Evolutionary conservation across 768 basidiomycete species (phyloP).

Genomic region (Tulasnella sp.): DNA sequence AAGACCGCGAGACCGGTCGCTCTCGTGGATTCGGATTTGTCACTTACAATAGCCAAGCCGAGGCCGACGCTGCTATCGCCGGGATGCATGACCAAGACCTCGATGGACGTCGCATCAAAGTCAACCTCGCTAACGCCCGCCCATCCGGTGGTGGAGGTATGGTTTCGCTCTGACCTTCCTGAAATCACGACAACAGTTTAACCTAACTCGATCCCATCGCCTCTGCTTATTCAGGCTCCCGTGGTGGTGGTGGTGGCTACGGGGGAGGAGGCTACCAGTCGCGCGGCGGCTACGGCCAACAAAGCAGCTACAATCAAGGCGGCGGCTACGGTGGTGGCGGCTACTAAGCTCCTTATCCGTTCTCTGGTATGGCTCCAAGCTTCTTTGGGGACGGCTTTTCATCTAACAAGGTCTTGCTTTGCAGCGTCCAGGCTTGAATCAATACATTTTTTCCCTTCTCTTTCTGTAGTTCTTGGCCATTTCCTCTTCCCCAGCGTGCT

Average conservation of each 20-base stretch:
- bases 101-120: slow-evolving; percentile 85
- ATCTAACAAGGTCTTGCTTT: neutral
- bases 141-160: slow-evolving; percentile 22
- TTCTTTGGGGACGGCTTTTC: neutral
- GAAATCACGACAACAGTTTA: slow-evolving; percentile 27
- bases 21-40: slow-evolving; percentile 98
- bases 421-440: neutral
- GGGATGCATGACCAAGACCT: slow-evolving; percentile 83
- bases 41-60: slow-evolving; percentile 51
- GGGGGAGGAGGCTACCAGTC: neutral
- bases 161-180: slow-evolving; percentile 11
- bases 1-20: slow-evolving; percentile 94
- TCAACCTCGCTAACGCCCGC: slow-evolving; percentile 50
- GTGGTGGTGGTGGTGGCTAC: neutral
- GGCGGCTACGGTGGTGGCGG: neutral
- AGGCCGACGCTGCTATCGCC: slow-evolving; percentile 72
- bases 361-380: neutral
- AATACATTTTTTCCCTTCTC: neutral
- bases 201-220: neutral
- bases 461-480: neutral
- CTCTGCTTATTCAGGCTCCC: neutral
- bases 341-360: neutral
- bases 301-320: neutral
- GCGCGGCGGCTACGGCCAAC: neutral
- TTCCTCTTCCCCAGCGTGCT: neutral